Evolutionary conservation across 2,329 filamentous ascomycete genomes (phyloP).

Genomic region (Fusarium sp.): DNA sequence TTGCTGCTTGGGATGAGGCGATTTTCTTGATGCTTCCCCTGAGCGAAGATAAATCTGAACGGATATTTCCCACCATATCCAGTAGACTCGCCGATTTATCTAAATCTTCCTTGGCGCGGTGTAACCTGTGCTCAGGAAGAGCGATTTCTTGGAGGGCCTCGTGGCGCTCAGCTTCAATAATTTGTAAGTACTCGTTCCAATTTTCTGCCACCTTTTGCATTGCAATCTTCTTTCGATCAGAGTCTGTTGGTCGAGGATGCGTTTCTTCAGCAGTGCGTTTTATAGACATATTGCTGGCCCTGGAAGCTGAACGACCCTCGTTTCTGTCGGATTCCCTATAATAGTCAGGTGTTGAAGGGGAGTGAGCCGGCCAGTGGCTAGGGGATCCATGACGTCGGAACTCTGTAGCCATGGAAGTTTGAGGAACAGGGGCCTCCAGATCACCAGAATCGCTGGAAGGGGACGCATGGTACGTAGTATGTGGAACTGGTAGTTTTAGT

Average conservation of each 20-base stretch:
- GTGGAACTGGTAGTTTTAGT: slow-evolving; percentile 26
- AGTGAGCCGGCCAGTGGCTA: slow-evolving; percentile 13
- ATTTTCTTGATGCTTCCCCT: slow-evolving; percentile 1
- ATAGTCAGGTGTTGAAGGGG: neutral
- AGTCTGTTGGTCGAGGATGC: slow-evolving; percentile 12
- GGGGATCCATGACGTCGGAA: neutral
- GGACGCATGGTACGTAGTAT: slow-evolving; percentile 16
- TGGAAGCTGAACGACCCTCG: slow-evolving; percentile 44
- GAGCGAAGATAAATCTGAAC: slow-evolving; percentile 32
- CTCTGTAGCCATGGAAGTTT: slow-evolving; percentile 30
- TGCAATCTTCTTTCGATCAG: slow-evolving; percentile 46
- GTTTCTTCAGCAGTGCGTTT: slow-evolving; percentile 44
- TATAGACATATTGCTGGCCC: slow-evolving; percentile 52
- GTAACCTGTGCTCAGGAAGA: slow-evolving; percentile 44
- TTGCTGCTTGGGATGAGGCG: slow-evolving; percentile 18
- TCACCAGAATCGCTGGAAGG: slow-evolving; percentile 50
- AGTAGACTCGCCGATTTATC: slow-evolving; percentile 22
- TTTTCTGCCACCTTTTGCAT: slow-evolving; percentile 51
- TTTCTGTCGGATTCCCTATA: slow-evolving; percentile 1
- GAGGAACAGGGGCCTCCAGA: slow-evolving; percentile 47
- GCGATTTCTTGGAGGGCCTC: slow-evolving; percentile 46
- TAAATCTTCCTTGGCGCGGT: slow-evolving; percentile 35
- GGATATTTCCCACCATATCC: slow-evolving; percentile 22
- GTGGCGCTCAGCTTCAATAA: slow-evolving; percentile 48
- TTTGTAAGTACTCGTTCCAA: slow-evolving; percentile 53